phyloP scores from a whole-genome alignment of 2,329 filamentous ascomycete species.

The Cordyceps farinosa region DNA sequence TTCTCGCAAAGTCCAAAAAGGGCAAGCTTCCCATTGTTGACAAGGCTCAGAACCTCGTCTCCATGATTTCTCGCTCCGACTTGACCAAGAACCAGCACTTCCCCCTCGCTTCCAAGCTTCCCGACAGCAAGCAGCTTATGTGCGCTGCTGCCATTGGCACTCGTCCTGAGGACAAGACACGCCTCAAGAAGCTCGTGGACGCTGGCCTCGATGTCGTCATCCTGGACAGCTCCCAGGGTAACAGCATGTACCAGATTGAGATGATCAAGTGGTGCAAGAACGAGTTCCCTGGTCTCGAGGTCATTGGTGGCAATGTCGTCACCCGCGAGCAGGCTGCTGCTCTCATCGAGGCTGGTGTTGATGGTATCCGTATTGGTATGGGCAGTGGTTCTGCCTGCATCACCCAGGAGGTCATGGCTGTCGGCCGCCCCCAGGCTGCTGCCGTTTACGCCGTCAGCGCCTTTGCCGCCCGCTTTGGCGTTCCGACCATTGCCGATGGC shows the following conservation, averaged over 20 bases:
- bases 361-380: constrained; percentile 98
- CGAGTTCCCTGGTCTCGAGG: constrained; percentile 79
- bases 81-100: constrained; percentile 98
- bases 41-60: constrained; percentile 76
- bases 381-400: constrained; percentile 97
- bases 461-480: constrained; percentile 89
- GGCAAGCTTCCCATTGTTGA: constrained; percentile 95
- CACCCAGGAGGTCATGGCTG: constrained; percentile 99
- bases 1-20: constrained; percentile 94
- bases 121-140: constrained; percentile 95
- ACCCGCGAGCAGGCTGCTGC: constrained; percentile 92
- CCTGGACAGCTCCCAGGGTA: constrained; percentile 94
- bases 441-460: constrained; percentile 85
- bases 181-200: constrained; percentile 83
- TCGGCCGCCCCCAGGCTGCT: constrained; percentile 91
- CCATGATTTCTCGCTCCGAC: constrained; percentile 90
- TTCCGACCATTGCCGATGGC: constrained; percentile 96
- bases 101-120: constrained; percentile 91
- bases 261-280: constrained; percentile 97
- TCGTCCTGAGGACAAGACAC: constrained; percentile 83
- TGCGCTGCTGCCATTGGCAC: constrained; percentile 95
- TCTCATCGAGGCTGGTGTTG: constrained; percentile 88
- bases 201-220: constrained; percentile 94
- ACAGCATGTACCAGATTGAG: constrained; percentile 97
- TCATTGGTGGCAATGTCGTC: constrained; percentile 98